Conservation (phyloP, 192 early-diverging fungal genomes). For the Geranomyces variabilis region DNA sequence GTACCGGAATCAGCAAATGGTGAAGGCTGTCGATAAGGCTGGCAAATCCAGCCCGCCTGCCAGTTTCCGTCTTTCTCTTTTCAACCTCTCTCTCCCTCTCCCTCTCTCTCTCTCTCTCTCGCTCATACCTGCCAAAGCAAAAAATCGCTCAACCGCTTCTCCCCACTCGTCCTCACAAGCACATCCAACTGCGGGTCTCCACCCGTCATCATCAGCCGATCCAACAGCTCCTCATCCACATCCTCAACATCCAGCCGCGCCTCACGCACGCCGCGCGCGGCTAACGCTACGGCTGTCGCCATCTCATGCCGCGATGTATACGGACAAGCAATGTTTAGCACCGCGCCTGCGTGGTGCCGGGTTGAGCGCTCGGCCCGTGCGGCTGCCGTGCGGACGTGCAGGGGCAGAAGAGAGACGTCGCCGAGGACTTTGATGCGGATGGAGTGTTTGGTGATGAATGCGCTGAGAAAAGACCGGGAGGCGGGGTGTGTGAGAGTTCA, state of each 20-base stretch:
- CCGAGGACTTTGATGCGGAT: constrained; percentile 85
- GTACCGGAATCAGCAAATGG: background rate
- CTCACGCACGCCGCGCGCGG: constrained; percentile 60
- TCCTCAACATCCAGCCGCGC: constrained; percentile 56
- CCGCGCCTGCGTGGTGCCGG: constrained; percentile 64
- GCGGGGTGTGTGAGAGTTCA: too few relatives aligned
- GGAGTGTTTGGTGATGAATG: constrained; percentile 50
- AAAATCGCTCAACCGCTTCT: constrained; percentile 93
- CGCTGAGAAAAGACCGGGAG: too few relatives aligned
- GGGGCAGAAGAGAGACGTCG: constrained; percentile 67
- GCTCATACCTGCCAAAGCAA: constrained; percentile 93
- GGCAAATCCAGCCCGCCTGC: too few relatives aligned
- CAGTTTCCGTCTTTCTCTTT: too few relatives aligned
- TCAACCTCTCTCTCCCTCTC: too few relatives aligned
- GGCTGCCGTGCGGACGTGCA: constrained; percentile 64
- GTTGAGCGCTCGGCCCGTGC: constrained; percentile 62
- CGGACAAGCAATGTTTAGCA: constrained; percentile 89
- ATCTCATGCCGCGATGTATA: constrained; percentile 96
- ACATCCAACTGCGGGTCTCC: constrained; percentile 67
- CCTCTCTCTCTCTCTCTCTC: too few relatives aligned
- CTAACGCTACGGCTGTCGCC: constrained; percentile 54
- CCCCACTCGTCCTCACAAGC: constrained; percentile 92
- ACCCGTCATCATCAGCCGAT: constrained; percentile 65
- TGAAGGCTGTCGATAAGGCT: background rate
- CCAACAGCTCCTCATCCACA: constrained; percentile 63